Evolutionary conservation across 441 rosid species (phyloP).

Genomic region (Gossypium laxum): DNA sequence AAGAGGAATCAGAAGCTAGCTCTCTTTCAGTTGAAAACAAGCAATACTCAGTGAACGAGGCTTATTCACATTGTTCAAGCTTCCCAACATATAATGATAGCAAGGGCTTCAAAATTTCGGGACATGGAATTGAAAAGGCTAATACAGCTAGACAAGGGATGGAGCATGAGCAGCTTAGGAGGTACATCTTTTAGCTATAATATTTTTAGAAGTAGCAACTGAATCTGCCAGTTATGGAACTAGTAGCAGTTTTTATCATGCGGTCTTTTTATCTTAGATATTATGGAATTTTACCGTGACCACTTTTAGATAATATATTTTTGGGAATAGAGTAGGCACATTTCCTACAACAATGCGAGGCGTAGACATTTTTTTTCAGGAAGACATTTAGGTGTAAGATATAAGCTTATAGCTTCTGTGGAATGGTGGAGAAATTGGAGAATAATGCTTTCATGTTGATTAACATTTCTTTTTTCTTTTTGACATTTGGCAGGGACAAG

Average conservation of each 20-base stretch:
- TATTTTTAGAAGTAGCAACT: background rate
- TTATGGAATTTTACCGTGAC: background rate
- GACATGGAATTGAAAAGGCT: conserved; percentile 31
- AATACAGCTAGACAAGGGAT: conserved; percentile 36
- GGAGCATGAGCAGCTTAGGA: conserved; percentile 48
- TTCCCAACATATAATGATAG: conserved; percentile 34
- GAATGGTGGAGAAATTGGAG: conserved; percentile 1
- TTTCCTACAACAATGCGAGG: background rate
- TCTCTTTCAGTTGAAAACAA: conserved; percentile 83
- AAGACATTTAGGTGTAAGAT: background rate
- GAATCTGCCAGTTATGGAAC: conserved; percentile 2
- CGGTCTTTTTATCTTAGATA: background rate
- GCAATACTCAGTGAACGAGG: conserved; percentile 41
- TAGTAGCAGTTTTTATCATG: background rate
- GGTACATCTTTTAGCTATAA: conserved; percentile 31
- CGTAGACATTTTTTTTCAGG: background rate
- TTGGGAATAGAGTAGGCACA: background rate
- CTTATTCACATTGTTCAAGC: conserved; percentile 45
- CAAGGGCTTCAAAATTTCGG: conserved; percentile 26
- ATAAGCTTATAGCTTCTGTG: conserved; percentile 2
- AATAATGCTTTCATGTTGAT: background rate
- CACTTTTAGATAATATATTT: conserved; percentile 11
- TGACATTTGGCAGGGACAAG: conserved; percentile 51
- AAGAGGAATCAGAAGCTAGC: conserved; percentile 96
- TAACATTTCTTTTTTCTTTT: conserved; percentile 17